Evolutionary conservation across 2,329 filamentous ascomycete genomes (phyloP).

Genomic region (Paecilomyces variotii): DNA sequence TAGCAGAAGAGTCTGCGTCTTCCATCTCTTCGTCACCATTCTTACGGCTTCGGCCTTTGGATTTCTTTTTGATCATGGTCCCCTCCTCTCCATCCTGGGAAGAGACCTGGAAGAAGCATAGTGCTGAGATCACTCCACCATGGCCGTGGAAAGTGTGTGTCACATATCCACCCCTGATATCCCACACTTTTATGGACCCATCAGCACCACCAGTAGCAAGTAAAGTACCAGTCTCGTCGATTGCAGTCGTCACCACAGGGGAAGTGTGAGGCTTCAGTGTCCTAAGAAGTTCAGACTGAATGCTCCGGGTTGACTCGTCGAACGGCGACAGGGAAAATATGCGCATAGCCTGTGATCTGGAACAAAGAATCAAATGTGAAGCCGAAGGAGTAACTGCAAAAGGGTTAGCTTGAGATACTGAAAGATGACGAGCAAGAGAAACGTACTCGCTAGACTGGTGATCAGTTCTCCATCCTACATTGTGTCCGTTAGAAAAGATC

Average conservation of each 20-base stretch:
- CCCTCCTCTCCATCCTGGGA: conserved; percentile 33
- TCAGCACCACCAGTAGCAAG: conserved; percentile 90
- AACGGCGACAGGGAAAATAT: conserved; percentile 67
- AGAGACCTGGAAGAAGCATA: conserved; percentile 81
- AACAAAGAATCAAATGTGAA: conserved; percentile 83
- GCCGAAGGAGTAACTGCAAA: conserved; percentile 71
- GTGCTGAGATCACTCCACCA: conserved; percentile 79
- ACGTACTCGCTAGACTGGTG: conserved; percentile 37
- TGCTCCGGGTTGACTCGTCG: conserved; percentile 45
- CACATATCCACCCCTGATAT: conserved; percentile 79
- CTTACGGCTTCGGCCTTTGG: conserved; percentile 21
- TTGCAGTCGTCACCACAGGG: conserved; percentile 76
- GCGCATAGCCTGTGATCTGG: conserved; percentile 90
- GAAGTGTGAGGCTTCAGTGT: conserved; percentile 85
- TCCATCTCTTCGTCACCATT: conserved; percentile 38
- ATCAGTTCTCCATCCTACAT: conserved; percentile 55
- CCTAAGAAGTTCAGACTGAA: conserved; percentile 62
- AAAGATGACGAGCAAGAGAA: not conserved
- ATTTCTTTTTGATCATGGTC: conserved; percentile 39
- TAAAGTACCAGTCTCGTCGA: conserved; percentile 80
- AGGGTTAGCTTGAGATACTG: conserved; percentile 5
- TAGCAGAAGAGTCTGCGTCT: conserved; percentile 31
- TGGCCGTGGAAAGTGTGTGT: conserved; percentile 95
- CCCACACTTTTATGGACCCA: conserved; percentile 93
- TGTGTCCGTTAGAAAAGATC: conserved; percentile 9